Conservation (phyloP, 192 early-diverging fungal genomes). For the Podila epigama region DNA sequence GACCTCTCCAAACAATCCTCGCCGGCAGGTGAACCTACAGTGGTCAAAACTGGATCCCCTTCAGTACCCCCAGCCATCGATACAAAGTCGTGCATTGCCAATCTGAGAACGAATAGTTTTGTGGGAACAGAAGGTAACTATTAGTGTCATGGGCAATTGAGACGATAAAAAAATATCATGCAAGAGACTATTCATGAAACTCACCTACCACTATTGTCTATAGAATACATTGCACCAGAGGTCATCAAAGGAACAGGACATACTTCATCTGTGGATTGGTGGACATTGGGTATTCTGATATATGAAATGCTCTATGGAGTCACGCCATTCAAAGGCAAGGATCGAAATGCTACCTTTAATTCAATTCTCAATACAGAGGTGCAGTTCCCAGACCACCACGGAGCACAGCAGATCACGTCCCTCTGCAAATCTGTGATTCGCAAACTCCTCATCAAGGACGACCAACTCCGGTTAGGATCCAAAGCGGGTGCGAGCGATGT, state of each 20-base stretch:
- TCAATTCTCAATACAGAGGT: slow-evolving; percentile 87
- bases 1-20: slow-evolving; percentile 95
- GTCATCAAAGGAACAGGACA: slow-evolving; percentile 96
- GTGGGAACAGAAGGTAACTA: slow-evolving; percentile 89
- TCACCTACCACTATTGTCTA: not conserved
- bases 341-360: slow-evolving; percentile 88
- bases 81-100: slow-evolving; percentile 87
- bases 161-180: not conserved
- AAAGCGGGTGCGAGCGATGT: slow-evolving; percentile 92
- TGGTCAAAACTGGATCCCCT: slow-evolving; percentile 65
- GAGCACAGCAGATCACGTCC: slow-evolving; percentile 19
- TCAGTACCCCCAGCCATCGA: slow-evolving; percentile 77
- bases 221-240: slow-evolving; percentile 99
- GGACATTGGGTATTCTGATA: slow-evolving; percentile 97
- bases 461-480: slow-evolving; percentile 85
- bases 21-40: slow-evolving; percentile 76
- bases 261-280: slow-evolving; percentile 97
- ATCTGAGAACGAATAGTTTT: slow-evolving; percentile 95
- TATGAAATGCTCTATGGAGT: slow-evolving; percentile 98
- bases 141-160: not conserved
- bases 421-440: slow-evolving; percentile 80
- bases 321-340: slow-evolving; percentile 97
- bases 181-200: not conserved
- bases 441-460: slow-evolving; percentile 90
- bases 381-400: slow-evolving; percentile 65